A percentile compares a stretch with the other conserved stretches of the same genome.
Conservation (phyloP, 805 yeast species). For the Saccharomycopsis microspora region DNA sequence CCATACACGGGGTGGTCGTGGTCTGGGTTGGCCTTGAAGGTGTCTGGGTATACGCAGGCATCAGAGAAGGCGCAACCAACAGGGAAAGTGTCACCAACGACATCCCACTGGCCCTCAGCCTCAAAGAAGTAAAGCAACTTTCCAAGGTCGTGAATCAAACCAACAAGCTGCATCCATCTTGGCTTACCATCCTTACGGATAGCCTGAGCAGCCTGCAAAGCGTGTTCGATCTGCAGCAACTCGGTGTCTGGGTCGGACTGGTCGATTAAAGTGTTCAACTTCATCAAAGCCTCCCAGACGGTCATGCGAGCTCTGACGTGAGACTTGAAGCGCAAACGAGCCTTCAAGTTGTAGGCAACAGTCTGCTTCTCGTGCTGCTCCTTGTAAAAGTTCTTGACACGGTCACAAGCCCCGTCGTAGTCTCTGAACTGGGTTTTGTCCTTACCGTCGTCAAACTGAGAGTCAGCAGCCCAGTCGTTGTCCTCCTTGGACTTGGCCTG, state of each 20-base stretch:
- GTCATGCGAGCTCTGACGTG: constrained; percentile 55
- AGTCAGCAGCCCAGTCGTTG: constrained; percentile 5
- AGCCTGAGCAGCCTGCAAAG: constrained; percentile 65
- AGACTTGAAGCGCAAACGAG: constrained; percentile 56
- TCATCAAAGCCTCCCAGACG: constrained; percentile 58
- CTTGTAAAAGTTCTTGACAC: constrained; percentile 53
- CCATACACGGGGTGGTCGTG: constrained; percentile 49
- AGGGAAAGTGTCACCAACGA: constrained; percentile 69
- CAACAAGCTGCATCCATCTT: constrained; percentile 66
- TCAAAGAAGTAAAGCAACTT: constrained; percentile 61
- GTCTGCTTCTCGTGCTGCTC: constrained; percentile 63
- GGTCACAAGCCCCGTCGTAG: constrained; percentile 55
- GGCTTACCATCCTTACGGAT: constrained; percentile 57
- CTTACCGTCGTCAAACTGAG: constrained; percentile 18
- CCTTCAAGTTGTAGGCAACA: constrained; percentile 61
- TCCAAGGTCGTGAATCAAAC: constrained; percentile 60
- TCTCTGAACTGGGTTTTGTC: constrained; percentile 40
- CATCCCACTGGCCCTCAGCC: constrained; percentile 74
- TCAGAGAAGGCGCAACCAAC: constrained; percentile 57
- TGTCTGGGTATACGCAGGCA: constrained; percentile 49
- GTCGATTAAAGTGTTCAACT: constrained; percentile 49
- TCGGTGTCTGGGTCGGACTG: constrained; percentile 70
- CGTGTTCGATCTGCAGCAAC: constrained; percentile 63
- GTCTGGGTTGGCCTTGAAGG: constrained; percentile 51
- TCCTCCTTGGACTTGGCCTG: constrained; percentile 1